Conservation (phyloP, 2,329 filamentous ascomycete species). For the Chaetoscypha palmicola region DNA sequence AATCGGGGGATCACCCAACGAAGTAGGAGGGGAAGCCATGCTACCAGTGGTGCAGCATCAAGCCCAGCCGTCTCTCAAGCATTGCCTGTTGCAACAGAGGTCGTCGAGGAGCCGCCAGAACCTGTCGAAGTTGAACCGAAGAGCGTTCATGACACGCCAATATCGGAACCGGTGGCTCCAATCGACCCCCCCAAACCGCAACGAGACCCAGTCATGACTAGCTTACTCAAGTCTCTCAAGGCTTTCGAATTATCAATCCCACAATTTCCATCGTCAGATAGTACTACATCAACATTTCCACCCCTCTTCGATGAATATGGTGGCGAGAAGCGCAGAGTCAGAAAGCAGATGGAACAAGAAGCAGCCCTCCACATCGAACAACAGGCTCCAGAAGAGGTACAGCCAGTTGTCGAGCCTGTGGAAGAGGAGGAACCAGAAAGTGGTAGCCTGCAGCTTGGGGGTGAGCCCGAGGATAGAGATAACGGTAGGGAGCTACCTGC, state of each 20-base stretch:
- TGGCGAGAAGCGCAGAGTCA: constrained; percentile 70
- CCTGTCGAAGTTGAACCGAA: constrained; percentile 9
- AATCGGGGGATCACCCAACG: constrained; percentile 57
- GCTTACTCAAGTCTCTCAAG: constrained; percentile 39
- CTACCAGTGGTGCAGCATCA: constrained; percentile 72
- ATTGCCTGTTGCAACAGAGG: constrained; percentile 47
- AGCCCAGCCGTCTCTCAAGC: constrained; percentile 69
- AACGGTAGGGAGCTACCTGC: constrained; percentile 38
- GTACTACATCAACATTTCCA: constrained; percentile 50
- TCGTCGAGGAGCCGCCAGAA: constrained; percentile 36
- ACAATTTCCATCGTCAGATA: constrained; percentile 41
- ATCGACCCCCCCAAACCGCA: constrained; percentile 16
- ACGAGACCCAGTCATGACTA: constrained; percentile 29
- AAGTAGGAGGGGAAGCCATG: constrained; percentile 68
- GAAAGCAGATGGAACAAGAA: constrained; percentile 62
- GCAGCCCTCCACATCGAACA: constrained; percentile 45
- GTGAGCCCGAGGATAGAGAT: constrained; percentile 81
- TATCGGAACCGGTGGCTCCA: constrained; percentile 7
- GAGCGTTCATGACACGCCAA: constrained; percentile 2
- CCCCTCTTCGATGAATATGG: constrained; percentile 78
- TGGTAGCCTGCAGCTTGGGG: constrained; percentile 79
- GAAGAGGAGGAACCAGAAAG: constrained; percentile 74
- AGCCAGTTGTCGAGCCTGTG: constrained; percentile 39
- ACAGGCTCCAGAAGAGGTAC: constrained; percentile 45
- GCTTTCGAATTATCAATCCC: constrained; percentile 42